Conservation (phyloP, 2,329 filamentous ascomycete genomes). For the Aspergillus felis region DNA sequence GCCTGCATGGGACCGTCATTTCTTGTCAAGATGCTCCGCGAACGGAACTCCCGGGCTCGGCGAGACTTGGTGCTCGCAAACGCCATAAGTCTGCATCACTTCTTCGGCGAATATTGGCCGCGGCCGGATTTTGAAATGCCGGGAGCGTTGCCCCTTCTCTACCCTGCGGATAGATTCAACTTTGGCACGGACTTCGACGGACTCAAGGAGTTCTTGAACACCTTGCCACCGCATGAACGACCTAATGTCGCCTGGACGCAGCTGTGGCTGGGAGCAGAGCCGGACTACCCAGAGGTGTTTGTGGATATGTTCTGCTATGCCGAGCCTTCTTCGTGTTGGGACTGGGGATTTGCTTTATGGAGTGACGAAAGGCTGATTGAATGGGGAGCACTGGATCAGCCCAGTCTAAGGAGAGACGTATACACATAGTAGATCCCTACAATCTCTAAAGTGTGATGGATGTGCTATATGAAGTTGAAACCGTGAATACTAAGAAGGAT, state of each 20-base stretch:
- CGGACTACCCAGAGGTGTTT: too few species aligned
- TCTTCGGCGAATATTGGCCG: conserved; percentile 1
- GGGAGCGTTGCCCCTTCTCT: conserved; percentile 4
- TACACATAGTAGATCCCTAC: too few species aligned
- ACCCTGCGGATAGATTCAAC: conserved; percentile 15
- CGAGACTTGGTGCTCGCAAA: conserved; percentile 14
- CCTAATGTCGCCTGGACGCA: conserved; percentile 12
- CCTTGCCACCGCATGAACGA: conserved; percentile 4
- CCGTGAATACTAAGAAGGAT: too few species aligned
- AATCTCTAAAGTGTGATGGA: too few species aligned
- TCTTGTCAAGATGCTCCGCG: conserved; percentile 10
- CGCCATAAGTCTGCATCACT: background rate
- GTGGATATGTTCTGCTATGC: too few species aligned
- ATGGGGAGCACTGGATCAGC: too few species aligned
- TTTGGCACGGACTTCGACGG: conserved; percentile 1
- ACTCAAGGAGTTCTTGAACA: background rate
- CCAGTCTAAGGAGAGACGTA: too few species aligned
- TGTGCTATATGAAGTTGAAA: too few species aligned
- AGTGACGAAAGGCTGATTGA: too few species aligned
- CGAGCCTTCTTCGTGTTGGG: too few species aligned
- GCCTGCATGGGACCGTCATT: conserved; percentile 13
- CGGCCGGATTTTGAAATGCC: background rate
- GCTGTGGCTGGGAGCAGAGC: background rate
- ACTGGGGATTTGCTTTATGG: too few species aligned
- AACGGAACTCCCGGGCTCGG: background rate